Evolutionary conservation across 2,329 filamentous ascomycete species (phyloP).

Genomic region (Plectosphaerella sp.): DNA sequence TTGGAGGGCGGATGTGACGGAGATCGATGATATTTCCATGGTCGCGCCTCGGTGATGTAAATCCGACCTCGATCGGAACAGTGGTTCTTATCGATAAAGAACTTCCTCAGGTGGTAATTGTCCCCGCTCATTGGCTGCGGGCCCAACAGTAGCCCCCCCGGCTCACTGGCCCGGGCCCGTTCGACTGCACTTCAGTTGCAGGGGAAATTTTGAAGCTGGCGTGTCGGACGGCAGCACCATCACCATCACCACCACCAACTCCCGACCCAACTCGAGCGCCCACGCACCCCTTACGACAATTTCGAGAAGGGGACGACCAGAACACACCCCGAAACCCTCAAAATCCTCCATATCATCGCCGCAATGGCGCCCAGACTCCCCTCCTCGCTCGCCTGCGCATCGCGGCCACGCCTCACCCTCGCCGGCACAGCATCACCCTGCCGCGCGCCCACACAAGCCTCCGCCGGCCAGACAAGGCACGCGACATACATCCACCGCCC

Average conservation of each 20-base stretch:
- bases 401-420: conserved; percentile 12
- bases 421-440: conserved; percentile 14
- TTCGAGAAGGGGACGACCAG: background rate
- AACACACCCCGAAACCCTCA: background rate
- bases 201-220: conserved; percentile 10
- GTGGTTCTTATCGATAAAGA: conserved; percentile 10
- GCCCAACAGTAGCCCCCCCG: background rate
- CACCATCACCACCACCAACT: background rate
- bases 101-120: background rate
- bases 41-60: conserved; percentile 8
- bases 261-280: background rate
- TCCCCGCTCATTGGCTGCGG: background rate
- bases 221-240: background rate
- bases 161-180: conserved; percentile 14
- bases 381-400: background rate
- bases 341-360: background rate
- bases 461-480: conserved; percentile 61
- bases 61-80: background rate
- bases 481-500: conserved; percentile 83
- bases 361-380: conserved; percentile 1
- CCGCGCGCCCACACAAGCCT: conserved; percentile 18
- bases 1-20: background rate
- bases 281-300: conserved; percentile 6
- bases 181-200: background rate
- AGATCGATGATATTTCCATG: background rate